A percentile compares a stretch with the other conserved stretches of the same genome.
These are phyloP conservation scores for Ballota nigra DNA, from an alignment of 257 asterid species.

Conservation along the genomic window DNA sequence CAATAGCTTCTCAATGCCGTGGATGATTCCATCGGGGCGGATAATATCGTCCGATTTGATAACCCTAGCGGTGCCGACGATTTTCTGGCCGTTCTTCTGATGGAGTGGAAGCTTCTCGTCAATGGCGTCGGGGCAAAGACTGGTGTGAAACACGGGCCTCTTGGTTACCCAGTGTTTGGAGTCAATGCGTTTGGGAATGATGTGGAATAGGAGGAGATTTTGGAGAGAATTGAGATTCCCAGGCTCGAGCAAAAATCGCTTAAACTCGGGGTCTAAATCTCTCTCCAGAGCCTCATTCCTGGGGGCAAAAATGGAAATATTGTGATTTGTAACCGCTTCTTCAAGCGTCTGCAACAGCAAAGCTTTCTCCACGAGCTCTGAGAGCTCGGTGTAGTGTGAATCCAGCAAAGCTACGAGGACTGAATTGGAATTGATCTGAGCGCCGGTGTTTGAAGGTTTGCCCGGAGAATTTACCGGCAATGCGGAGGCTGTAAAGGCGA, in stretches of 20 bases:
- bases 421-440: slow-evolving; percentile 75
- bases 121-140: slow-evolving; percentile 48
- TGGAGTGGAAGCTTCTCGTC: slow-evolving; percentile 40
- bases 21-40: slow-evolving; percentile 91
- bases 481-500: slow-evolving; percentile 44
- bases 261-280: slow-evolving; percentile 89
- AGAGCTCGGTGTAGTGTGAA: slow-evolving; percentile 85
- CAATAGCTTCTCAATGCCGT: slow-evolving; percentile 76
- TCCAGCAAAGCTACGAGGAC: slow-evolving; percentile 88
- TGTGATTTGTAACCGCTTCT: slow-evolving; percentile 69
- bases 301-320: slow-evolving; percentile 92
- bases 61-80: slow-evolving; percentile 48
- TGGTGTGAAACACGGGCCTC: slow-evolving; percentile 29
- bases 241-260: slow-evolving; percentile 79
- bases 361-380: slow-evolving; percentile 91
- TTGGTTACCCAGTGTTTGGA: slow-evolving; percentile 40
- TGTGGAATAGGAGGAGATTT: slow-evolving; percentile 66
- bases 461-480: slow-evolving; percentile 45
- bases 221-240: slow-evolving; percentile 82
- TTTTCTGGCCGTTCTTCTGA: slow-evolving; percentile 39
- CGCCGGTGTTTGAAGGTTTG: slow-evolving; percentile 13
- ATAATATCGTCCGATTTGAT: slow-evolving; percentile 56
- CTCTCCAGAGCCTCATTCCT: slow-evolving; percentile 74
- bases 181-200: slow-evolving; percentile 73
- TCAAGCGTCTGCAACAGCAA: slow-evolving; percentile 80